phyloP scores from a whole-genome alignment of 2,329 filamentous ascomycete species.

The Ramularia collo-cygni region DNA sequence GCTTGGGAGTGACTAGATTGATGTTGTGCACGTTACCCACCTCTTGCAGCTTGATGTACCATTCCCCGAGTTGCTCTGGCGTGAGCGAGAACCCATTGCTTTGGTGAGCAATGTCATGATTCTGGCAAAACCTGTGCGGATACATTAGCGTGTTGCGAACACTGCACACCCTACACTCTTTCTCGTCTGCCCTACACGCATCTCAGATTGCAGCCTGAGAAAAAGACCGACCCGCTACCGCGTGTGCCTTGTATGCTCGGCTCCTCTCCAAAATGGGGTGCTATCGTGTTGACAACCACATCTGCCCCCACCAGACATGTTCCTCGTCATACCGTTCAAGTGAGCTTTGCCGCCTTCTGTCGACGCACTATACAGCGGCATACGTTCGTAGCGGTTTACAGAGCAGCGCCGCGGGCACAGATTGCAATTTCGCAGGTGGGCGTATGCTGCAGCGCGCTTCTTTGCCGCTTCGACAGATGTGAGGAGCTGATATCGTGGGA shows the following conservation, averaged over 20 bases:
- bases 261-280: slow-evolving; percentile 79
- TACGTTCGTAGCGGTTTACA: slow-evolving; percentile 74
- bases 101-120: slow-evolving; percentile 76
- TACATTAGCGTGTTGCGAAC: too few species aligned
- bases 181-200: slow-evolving; percentile 47
- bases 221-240: slow-evolving; percentile 75
- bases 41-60: slow-evolving; percentile 76
- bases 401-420: slow-evolving; percentile 70
- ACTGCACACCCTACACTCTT: too few species aligned
- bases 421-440: slow-evolving; percentile 71
- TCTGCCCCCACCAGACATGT: slow-evolving; percentile 69
- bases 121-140: slow-evolving; percentile 56
- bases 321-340: too few species aligned
- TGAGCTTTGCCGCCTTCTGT: too few species aligned
- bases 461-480: slow-evolving; percentile 61
- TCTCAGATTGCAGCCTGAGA: slow-evolving; percentile 67
- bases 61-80: slow-evolving; percentile 70
- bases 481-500: slow-evolving; percentile 63
- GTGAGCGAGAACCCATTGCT: slow-evolving; percentile 74
- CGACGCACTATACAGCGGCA: too few species aligned
- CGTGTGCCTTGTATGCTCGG: slow-evolving; percentile 77
- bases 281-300: slow-evolving; percentile 76
- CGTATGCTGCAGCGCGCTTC: slow-evolving; percentile 68
- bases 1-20: slow-evolving; percentile 80
- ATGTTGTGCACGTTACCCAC: slow-evolving; percentile 82